phyloP scores from a whole-genome alignment of 2,329 filamentous ascomycete species.

The Penicillium sp. region DNA sequence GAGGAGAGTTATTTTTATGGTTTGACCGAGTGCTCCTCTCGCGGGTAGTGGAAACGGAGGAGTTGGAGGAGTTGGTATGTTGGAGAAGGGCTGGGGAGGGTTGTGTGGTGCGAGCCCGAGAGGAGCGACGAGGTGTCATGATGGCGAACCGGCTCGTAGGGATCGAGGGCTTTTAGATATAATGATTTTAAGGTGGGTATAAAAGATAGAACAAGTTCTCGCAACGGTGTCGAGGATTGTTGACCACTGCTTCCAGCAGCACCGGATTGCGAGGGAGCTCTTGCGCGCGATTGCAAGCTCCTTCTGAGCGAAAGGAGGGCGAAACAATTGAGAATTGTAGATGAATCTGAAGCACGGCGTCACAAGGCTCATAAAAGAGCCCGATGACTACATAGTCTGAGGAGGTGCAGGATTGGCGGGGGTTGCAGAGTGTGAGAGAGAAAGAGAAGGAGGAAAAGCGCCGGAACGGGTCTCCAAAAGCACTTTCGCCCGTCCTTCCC shows the following conservation, averaged over 20 bases:
- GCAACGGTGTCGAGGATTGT: slow-evolving; percentile 8
- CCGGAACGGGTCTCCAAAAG: slow-evolving; percentile 33
- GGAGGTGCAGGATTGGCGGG: slow-evolving; percentile 35
- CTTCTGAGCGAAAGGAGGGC: slow-evolving; percentile 13
- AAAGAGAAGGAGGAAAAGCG: slow-evolving; percentile 32
- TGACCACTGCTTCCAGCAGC: slow-evolving; percentile 17
- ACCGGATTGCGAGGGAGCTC: slow-evolving; percentile 24
- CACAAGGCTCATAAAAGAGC: slow-evolving; percentile 33
- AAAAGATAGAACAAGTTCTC: slow-evolving; percentile 1
- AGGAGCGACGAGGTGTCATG: slow-evolving; percentile 81
- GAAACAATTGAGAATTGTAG: slow-evolving; percentile 31
- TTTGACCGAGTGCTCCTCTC: slow-evolving; percentile 73
- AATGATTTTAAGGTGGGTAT: slow-evolving; percentile 7
- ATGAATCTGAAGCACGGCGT: slow-evolving; percentile 25
- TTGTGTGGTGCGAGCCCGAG: slow-evolving; percentile 80
- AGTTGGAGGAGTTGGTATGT: slow-evolving; percentile 75
- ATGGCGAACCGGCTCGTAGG: slow-evolving; percentile 17
- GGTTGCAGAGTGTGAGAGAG: slow-evolving; percentile 27
- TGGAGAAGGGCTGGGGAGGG: slow-evolving; percentile 67
- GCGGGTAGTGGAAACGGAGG: slow-evolving; percentile 68
- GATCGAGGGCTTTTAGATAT: slow-evolving; percentile 10
- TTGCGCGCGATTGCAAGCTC: slow-evolving; percentile 26
- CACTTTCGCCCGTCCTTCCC: slow-evolving; percentile 33
- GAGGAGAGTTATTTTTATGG: slow-evolving; percentile 70
- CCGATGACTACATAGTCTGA: slow-evolving; percentile 43